Base-by-base conservation (phyloP, 2,329 filamentous ascomycete species). In the Polytolypa hystricis region DNA sequence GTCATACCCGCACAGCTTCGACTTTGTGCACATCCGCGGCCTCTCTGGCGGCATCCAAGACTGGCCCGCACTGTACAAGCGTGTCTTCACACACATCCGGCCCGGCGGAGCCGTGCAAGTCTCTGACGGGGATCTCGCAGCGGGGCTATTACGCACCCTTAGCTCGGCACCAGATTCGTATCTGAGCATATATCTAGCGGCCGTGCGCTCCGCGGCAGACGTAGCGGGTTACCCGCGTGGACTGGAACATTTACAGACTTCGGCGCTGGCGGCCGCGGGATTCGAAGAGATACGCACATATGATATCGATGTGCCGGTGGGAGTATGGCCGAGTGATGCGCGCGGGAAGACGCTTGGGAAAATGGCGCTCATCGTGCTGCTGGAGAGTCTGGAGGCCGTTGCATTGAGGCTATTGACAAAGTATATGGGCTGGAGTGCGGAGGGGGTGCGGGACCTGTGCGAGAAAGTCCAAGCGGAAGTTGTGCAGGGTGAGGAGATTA, bases 101-200 rank as follows among this genome's bases (percentile, higher is more conserved):
- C 62, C 63, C 0, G 66, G 66, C 7, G 67, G 67, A 5, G 61
- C 58, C 40, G 56, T 71, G 31, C 66, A 71, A 44, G 47, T 70
- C 12, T 56, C 57, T 8, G 67, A 70, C 42, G 56, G 43, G 7
- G 56, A 58, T 40, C 49, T 52, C 3, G 52, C 50, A 3, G 45
- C 44, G 2, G 51, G 55, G 26, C 50, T 47, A 2, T 33, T 57
- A 10, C 32, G 36, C 4, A 35, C 50, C n/a, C 39, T 45, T 5
- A 39, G 50, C 11, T 32, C 43, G 10, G 39, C 46, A 10, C 41
- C 44, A 7, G 43, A 55, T 25, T 59, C 59, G 3, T 57, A 59
- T 38, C 44, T 60, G 6, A 47, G 41, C 35, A 58, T 53, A 34
- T 60, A 51, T 37, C 44, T 52, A 16, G 47, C 51, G 2, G 58